Evolutionary conservation across 805 yeast species (phyloP), one percentile per base, ranked within the genome.

Genomic region (Saccharomycopsis sp.): DNA sequence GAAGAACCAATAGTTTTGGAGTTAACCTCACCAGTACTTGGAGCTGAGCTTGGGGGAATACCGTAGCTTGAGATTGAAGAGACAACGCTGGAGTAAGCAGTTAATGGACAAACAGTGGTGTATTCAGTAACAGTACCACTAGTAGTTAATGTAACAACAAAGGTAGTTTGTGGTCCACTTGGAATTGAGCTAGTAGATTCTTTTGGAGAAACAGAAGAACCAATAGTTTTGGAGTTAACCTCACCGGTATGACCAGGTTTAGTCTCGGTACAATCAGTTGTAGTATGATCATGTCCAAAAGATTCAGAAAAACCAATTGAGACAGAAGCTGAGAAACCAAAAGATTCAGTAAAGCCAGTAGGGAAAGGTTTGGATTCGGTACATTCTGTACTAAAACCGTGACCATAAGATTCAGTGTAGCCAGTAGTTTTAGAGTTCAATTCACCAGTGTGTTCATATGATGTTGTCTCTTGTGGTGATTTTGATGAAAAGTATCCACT

Each of bases 291-390:
- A 23, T 23, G 10, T 6, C 15, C n/a, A 28, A n/a, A 9, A 14
- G 15, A n/a, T 10, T 21, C 14, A 17, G 35, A 10, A 21, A 2
- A 32, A 8, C 21, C 2, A 14, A 12, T 34, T 10, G 37, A 13
- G 6, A 5, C 30, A 14, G 30, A 13, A 3, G 37, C 18, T n/a
- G 15, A n/a, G 35, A 9, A n/a, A n/a, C 19, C 13, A 30, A n/a
- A 27, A 23, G 21, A 21, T 18, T 8, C 23, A 34, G 36, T 3
- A 21, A 17, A 8, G 13, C 19, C 21, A 6, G 39, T n/a, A 14
- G 49, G 49, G 31, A 13, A 37, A 19, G 35, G 35, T 32, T n/a
- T 29, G 12, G 44, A 29, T 8, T 12, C 13, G 18, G 37, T 20
- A 21, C 25, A n/a, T 8, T 14, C n/a, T 12, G 35, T 32, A n/a